Percentiles rank a stretch among this genome's conserved stretches.
phyloP scores from a whole-genome alignment of 1,284 basidiomycete genomes.

The Pseudozyma thailandica region DNA sequence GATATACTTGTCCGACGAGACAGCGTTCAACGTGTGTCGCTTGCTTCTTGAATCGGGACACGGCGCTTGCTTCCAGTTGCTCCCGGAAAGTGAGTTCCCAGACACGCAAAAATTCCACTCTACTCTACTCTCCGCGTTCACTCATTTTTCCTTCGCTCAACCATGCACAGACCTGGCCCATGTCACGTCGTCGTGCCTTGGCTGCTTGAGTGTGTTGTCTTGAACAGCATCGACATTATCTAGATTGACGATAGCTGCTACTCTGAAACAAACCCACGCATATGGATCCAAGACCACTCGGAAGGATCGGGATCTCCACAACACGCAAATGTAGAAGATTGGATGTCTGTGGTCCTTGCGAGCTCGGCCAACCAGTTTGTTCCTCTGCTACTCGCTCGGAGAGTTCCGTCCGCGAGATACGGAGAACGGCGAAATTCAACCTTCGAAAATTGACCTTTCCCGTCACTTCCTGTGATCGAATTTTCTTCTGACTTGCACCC shows the following conservation, averaged over 20 bases:
- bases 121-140: too few species aligned
- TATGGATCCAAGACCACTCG: too few species aligned
- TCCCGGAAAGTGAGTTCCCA: too few species aligned
- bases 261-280: too few species aligned
- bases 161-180: too few species aligned
- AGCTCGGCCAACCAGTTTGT: slow-evolving; percentile 3
- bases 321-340: neutral
- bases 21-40: slow-evolving; percentile 1
- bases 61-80: slow-evolving; percentile 1
- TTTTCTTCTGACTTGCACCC: neutral
- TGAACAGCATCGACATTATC: too few species aligned
- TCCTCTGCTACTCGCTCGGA: neutral
- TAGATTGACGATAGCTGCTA: too few species aligned
- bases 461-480: slow-evolving; percentile 1
- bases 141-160: too few species aligned
- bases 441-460: neutral
- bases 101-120: too few species aligned
- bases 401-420: slow-evolving; percentile 12
- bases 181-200: too few species aligned
- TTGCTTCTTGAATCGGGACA: slow-evolving; percentile 1
- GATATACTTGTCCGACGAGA: neutral
- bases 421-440: slow-evolving; percentile 8
- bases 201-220: too few species aligned
- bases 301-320: slow-evolving; percentile 1
- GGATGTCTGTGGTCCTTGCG: neutral